These are phyloP conservation scores for Apiosordaria backusii DNA, from an alignment of 495 filamentous ascomycete genomes.

Conservation along the genomic window DNA sequence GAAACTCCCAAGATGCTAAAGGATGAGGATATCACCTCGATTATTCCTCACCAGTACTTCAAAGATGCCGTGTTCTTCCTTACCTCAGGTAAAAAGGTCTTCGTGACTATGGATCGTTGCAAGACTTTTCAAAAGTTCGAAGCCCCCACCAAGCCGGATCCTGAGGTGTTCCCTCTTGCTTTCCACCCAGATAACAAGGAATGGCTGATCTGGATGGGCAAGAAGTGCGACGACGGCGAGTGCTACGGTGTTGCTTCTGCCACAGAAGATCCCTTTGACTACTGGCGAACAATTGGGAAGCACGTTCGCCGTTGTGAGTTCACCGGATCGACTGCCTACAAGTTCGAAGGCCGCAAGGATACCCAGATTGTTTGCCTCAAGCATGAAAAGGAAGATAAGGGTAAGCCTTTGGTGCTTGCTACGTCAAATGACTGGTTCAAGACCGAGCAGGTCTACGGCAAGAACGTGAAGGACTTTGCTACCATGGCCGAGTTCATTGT, in stretches of 20 bases:
- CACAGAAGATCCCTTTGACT: conserved; percentile 68
- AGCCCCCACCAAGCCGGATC: conserved; percentile 40
- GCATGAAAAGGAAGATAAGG: conserved; percentile 60
- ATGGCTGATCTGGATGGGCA: conserved; percentile 88
- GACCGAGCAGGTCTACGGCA: conserved; percentile 53
- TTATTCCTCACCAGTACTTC: conserved; percentile 72
- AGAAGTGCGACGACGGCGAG: conserved; percentile 49
- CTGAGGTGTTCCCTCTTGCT: conserved; percentile 44
- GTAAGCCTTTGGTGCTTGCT: conserved; percentile 64
- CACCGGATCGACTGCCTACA: conserved; percentile 58
- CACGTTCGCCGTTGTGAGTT: conserved; percentile 80
- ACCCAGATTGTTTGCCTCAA: conserved; percentile 80
- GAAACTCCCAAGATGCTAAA: conserved; percentile 50
- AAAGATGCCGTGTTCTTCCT: conserved; percentile 84
- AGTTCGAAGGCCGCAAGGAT: conserved; percentile 61
- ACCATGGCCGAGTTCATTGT: conserved; percentile 95
- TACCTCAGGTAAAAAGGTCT: conserved; percentile 62
- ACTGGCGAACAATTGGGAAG: conserved; percentile 65
- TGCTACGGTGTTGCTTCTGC: conserved; percentile 71
- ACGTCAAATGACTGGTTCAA: conserved; percentile 73
- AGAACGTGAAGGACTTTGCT: conserved; percentile 77
- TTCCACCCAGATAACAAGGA: conserved; percentile 81
- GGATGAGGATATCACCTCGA: conserved; percentile 58
- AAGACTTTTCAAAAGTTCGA: conserved; percentile 64
- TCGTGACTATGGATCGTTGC: conserved; percentile 75